phyloP scores from a whole-genome alignment of 2,329 filamentous ascomycete species.

The Emergomyces orientalis region DNA sequence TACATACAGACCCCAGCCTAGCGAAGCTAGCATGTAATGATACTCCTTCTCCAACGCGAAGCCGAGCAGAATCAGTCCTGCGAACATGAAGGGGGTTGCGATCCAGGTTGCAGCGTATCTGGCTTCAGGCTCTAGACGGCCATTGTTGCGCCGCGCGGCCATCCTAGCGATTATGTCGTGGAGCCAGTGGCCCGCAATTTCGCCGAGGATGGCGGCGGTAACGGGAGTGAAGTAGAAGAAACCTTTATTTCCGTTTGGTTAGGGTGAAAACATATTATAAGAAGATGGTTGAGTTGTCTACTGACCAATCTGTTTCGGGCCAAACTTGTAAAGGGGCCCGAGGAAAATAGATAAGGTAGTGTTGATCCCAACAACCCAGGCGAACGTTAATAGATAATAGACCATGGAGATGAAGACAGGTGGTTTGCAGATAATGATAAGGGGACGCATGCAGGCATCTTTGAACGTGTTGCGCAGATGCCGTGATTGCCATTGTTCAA shows the following conservation, averaged over 20 bases:
- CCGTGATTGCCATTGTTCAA: slow-evolving; percentile 25
- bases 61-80: slow-evolving; percentile 45
- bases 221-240: slow-evolving; percentile 52
- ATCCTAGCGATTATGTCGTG: slow-evolving; percentile 43
- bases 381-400: slow-evolving; percentile 35
- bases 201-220: slow-evolving; percentile 46
- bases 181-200: slow-evolving; percentile 47
- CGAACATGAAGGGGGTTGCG: slow-evolving; percentile 41
- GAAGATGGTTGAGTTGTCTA: neutral
- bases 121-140: slow-evolving; percentile 49
- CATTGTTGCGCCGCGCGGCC: slow-evolving; percentile 40
- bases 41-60: slow-evolving; percentile 43
- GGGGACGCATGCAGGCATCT: slow-evolving; percentile 29
- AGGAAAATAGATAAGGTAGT: slow-evolving; percentile 48
- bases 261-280: neutral
- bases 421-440: slow-evolving; percentile 32
- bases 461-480: slow-evolving; percentile 25
- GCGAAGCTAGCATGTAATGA: slow-evolving; percentile 44
- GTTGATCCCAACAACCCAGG: slow-evolving; percentile 45
- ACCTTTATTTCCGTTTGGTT: slow-evolving; percentile 17
- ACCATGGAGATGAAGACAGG: slow-evolving; percentile 29
- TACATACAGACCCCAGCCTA: slow-evolving; percentile 47
- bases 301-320: slow-evolving; percentile 42
- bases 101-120: slow-evolving; percentile 44
- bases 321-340: slow-evolving; percentile 43